Evolutionary conservation across 2,329 filamentous ascomycete species (phyloP), one percentile per base, ranked within the genome.

Genomic region (Cladophialophora bantiana): DNA sequence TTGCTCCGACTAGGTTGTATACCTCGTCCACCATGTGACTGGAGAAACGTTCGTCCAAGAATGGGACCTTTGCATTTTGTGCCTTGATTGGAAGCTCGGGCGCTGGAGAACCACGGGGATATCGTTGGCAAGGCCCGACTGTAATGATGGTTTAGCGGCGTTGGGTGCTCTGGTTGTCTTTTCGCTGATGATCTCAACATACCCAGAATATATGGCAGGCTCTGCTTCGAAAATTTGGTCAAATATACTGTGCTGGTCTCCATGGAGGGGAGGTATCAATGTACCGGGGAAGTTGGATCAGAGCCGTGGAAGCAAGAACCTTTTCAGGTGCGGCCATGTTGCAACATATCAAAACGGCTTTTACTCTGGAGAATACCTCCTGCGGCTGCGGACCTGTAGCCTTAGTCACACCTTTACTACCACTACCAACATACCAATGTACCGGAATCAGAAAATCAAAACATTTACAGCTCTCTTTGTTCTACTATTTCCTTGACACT

Each of bases 11-110:
- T 34, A 26, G 1, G 6, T 35, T 48, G 40, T 50, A 50, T 50
- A 50, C 20, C 45, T 50, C 18, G 48, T 36, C 38, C 45, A 18
- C 20, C 26, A 13, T 15, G 15, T 52, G 32, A 50, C 32, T 60
- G 18, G 26, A n/a, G 13, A 18, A 38, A 20, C 48, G 38, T 10
- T 10, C 35, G 13, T 59, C 31, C 32, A 53, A 34, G 52, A 50
- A 48, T 13, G 13, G 20, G 36, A 18, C 10, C 52, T 63, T 31
- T 36, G 26, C 34, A 12, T 18, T 57, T 52, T 34, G 15, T 53
- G 58, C 20, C 54, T 64, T 38, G 38, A 31, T 42, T 36, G 34
- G 45, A 35, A 48, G 59, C 59, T 53, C 20, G 18, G 59, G 59
- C 59, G 59, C 53, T 53, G 15, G 45, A 18, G 26, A 7, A 26